phyloP scores from a whole-genome alignment of 768 basidiomycete species.

The Rhizopogon roseolus region DNA sequence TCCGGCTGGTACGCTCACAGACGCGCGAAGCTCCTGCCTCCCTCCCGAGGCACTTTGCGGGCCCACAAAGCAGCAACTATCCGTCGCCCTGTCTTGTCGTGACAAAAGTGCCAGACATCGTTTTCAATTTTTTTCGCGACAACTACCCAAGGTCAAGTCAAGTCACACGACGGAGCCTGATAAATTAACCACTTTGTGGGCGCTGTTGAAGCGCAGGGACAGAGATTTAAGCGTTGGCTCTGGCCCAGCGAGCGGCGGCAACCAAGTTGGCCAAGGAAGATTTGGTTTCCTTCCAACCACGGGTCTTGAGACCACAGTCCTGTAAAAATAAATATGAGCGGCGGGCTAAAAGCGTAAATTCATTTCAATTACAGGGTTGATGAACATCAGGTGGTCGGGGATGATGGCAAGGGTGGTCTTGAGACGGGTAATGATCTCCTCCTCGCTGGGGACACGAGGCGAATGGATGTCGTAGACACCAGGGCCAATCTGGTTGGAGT shows the following conservation, averaged over 20 bases:
- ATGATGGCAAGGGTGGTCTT: conserved; percentile 79
- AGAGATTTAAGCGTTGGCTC: conserved; percentile 63
- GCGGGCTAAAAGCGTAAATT: not conserved
- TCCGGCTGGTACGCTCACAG: conserved; percentile 49
- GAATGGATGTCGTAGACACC: conserved; percentile 99
- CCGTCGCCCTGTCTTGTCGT: conserved; percentile 17
- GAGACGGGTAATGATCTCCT: conserved; percentile 94
- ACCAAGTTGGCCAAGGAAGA: conserved; percentile 85
- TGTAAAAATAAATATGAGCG: conserved; percentile 15
- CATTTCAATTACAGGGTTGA: conserved; percentile 69
- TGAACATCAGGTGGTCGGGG: conserved; percentile 74
- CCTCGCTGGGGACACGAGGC: conserved; percentile 89
- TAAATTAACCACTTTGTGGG: conserved; percentile 65
- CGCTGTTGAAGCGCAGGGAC: conserved; percentile 88
- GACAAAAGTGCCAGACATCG: conserved; percentile 17
- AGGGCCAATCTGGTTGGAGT: conserved; percentile 96
- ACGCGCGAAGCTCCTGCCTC: conserved; percentile 22
- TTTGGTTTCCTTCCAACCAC: conserved; percentile 98
- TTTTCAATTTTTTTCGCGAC: conserved; percentile 27
- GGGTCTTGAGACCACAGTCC: conserved; percentile 98
- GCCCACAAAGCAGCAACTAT: conserved; percentile 19
- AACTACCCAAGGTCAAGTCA: conserved; percentile 60
- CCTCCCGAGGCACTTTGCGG: conserved; percentile 17
- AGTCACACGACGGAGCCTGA: conserved; percentile 30
- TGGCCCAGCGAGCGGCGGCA: conserved; percentile 90